Evolutionary conservation across 495 filamentous ascomycete species (phyloP).

Genomic region (Penicillium dipodomyicola): DNA sequence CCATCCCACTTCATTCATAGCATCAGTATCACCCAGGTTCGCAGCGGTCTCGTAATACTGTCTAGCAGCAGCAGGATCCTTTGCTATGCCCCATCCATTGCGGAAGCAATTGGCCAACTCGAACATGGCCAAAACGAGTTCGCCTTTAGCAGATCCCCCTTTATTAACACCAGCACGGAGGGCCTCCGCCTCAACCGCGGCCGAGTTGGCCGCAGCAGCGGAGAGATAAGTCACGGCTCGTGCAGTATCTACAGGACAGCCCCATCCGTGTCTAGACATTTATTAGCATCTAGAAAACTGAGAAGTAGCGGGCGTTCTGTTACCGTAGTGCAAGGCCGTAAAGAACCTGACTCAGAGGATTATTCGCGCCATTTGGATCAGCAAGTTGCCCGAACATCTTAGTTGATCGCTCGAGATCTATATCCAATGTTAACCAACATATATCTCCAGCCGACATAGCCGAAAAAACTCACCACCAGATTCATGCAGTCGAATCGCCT

Average conservation of each 20-base stretch:
- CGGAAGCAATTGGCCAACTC: slow-evolving; percentile 93
- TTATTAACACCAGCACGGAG: slow-evolving; percentile 84
- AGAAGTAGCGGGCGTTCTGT: background rate
- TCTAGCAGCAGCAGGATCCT: slow-evolving; percentile 83
- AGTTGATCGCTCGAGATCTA: slow-evolving; percentile 69
- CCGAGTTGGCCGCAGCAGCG: slow-evolving; percentile 86
- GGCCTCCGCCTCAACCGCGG: slow-evolving; percentile 77
- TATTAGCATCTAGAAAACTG: background rate
- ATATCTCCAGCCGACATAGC: background rate
- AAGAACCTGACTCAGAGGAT: slow-evolving; percentile 91
- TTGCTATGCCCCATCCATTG: slow-evolving; percentile 89
- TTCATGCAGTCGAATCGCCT: slow-evolving; percentile 95
- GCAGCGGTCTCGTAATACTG: slow-evolving; percentile 97
- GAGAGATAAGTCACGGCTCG: slow-evolving; percentile 80
- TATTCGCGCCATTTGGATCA: slow-evolving; percentile 80
- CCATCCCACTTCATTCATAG: slow-evolving; percentile 96
- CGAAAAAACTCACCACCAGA: slow-evolving; percentile 57
- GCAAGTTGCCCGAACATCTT: slow-evolving; percentile 83
- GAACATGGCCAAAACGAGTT: slow-evolving; percentile 96
- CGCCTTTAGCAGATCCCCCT: slow-evolving; percentile 92
- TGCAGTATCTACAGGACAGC: slow-evolving; percentile 66
- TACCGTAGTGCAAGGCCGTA: slow-evolving; percentile 92
- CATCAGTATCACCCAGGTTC: slow-evolving; percentile 93
- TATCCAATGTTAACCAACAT: slow-evolving; percentile 9
- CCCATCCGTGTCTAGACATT: slow-evolving; percentile 82